phyloP scores from a whole-genome alignment of 176 grass and related monocot species.

The Ensete ventricosum region DNA sequence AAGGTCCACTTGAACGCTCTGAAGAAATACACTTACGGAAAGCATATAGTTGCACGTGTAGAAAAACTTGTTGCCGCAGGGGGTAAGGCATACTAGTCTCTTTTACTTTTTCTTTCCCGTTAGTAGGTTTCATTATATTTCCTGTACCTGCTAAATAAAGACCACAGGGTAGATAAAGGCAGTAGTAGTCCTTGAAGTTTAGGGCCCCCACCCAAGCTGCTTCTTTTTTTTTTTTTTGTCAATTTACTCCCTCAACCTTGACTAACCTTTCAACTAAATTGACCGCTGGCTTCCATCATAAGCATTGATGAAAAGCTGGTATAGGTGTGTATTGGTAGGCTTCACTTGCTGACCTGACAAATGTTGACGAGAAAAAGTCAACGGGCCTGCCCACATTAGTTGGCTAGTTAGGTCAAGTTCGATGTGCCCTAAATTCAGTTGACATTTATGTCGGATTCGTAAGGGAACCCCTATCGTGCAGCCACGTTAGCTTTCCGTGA shows the following conservation, averaged over 20 bases:
- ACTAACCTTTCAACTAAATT: not conserved
- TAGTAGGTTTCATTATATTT: not conserved
- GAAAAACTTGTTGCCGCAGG: constrained; percentile 24
- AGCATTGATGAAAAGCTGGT: not conserved
- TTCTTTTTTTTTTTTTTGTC: not conserved
- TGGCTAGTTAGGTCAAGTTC: not conserved
- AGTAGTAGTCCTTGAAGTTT: no score
- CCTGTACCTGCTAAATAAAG: no score
- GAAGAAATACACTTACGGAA: constrained; percentile 23
- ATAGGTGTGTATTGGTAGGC: not conserved
- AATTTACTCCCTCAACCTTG: not conserved
- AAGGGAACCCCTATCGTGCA: not conserved
- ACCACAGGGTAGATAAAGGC: no score
- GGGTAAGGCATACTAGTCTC: constrained; percentile 2
- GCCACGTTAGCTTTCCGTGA: not conserved
- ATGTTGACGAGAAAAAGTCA: not conserved
- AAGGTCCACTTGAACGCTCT: constrained; percentile 20
- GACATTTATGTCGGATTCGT: not conserved
- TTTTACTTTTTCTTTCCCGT: not conserved
- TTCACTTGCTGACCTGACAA: not conserved
- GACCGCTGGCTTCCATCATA: not conserved
- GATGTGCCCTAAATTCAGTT: not conserved
- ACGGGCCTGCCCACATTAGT: not conserved
- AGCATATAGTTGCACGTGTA: constrained; percentile 26
- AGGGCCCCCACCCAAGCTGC: no score